Base-by-base conservation (phyloP, 345 rosid genomes). In the Heritiera fomes region DNA sequence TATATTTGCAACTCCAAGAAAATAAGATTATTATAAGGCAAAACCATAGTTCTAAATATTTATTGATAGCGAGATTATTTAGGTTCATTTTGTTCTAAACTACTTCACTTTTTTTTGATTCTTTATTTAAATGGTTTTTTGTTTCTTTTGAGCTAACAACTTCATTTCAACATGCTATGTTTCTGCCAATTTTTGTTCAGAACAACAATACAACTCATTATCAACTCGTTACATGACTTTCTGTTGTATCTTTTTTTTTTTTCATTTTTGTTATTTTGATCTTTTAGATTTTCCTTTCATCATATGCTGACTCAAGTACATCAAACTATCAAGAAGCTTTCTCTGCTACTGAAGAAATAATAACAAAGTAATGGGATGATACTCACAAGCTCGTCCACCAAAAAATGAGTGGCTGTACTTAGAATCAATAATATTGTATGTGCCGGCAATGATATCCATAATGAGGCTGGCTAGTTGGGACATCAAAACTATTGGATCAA, bases 381-480 rank as follows among this genome's bases (percentile, higher is more conserved):
- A 92, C 99, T 92, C 85, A 96, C 99, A 88, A 79, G 86, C 89
- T 77, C 88, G 84, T 70, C 93, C 91, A 17, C 87, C 91, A 71
- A 91, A 81, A 81, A 83, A 85, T 68, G 93, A 83, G 28, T 87
- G 76, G 47, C 84, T 84, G 82, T 82, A 78, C 78, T 88, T 89
- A 69, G 87, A 85, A 80, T 84, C 87, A 40, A 83, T 84, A 38
- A 77, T 81, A 76, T 79, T 88, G 91, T 89, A 88, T 56, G 97
- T 90, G 80, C 99, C 99, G 77, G 98, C 93, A 81, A 96, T 96
- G 78, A 96, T 87, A 82, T 96, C 98, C 98, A 94, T 96, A 50
- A 96, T 96, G 76, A 96, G 97, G 83, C 97, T 91, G 50, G 98
- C 99, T 77, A 96, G 83, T 84, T 96, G 99, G 87, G 98, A 96